Conservation (phyloP, 495 filamentous ascomycete species). For the Aspergillus nanangensis region DNA sequence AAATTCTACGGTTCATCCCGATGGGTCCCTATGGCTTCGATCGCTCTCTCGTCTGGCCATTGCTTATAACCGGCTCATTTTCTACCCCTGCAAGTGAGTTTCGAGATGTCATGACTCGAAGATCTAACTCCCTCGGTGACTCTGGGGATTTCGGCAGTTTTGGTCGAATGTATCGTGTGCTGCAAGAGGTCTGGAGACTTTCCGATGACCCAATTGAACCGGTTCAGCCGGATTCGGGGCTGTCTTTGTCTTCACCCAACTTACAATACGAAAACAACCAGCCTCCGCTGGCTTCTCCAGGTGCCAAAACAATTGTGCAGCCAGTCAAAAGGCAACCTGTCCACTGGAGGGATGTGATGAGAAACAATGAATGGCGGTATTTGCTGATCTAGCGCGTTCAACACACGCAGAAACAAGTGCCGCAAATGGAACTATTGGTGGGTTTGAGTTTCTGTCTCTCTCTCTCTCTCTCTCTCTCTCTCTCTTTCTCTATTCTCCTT, state of each 20-base stretch:
- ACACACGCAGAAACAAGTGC: neutral
- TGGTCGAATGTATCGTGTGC: conserved; percentile 70
- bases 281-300: neutral
- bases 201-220: conserved; percentile 43
- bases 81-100: conserved; percentile 65
- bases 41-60: conserved; percentile 85
- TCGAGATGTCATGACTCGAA: conserved; percentile 67
- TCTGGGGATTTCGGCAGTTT: conserved; percentile 77
- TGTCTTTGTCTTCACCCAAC: neutral
- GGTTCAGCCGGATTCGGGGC: conserved; percentile 17
- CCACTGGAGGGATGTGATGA: conserved; percentile 95
- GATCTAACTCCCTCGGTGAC: conserved; percentile 66
- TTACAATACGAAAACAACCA: neutral
- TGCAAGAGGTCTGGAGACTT: conserved; percentile 77
- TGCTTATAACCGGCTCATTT: conserved; percentile 75
- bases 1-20: conserved; percentile 71
- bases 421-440: neutral
- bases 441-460: neutral
- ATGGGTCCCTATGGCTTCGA: conserved; percentile 80
- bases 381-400: conserved; percentile 64
- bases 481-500: neutral
- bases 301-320: neutral
- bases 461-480: too few species aligned
- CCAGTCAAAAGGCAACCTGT: conserved; percentile 46
- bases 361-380: conserved; percentile 80